Base-by-base conservation (phyloP, 2,329 filamentous ascomycete genomes). In the Calonectria crousiana region DNA sequence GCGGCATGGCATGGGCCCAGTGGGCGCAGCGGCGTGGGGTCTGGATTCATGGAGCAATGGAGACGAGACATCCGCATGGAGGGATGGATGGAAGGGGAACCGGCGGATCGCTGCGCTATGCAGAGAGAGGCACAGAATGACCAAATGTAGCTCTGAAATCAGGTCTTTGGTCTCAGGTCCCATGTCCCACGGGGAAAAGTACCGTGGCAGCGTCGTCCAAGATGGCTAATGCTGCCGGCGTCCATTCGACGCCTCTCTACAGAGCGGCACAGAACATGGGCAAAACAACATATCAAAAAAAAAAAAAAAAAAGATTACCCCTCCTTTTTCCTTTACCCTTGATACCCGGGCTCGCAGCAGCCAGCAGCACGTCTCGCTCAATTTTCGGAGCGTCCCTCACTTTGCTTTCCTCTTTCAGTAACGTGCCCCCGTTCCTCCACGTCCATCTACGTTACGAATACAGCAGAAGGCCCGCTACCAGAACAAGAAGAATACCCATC, bases 11-110 rank as follows among this genome's bases (percentile, higher is more conserved):
- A 60, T 67, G 64, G 64, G 64, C 32, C 64, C 16, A 26, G 67
- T 58, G 67, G 67, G 52, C 38, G 67, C 67, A 60, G 67, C 65
- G 49, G 58, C 56, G 58, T 68, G 70, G 70, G 65, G 47, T 62
- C 67, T 65, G 56, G 65, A 44, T 28, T 44, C 20, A 71, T 65
- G 69, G 64, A 66, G 60, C 51, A 41, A 71, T 36, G 60, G 62
- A 66, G 36, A 66, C 36, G 9, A 44, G 34, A 34, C 26, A 36
- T 56, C 49, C 60, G 60, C 51, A 58, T 68, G 51, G 69, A 72
- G 49, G 30, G 60, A 58, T 44, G 49, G 47, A 69, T 44, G 26
- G 30, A 44, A 36, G n/a, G 51, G 66, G 66, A 49, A 53, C 36
- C 28, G 34, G 66, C 34, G 36, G 66, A 26, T 58, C 26, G 47